Conservation (phyloP, 805 yeast genomes). For the Lachancea dasiensis region DNA sequence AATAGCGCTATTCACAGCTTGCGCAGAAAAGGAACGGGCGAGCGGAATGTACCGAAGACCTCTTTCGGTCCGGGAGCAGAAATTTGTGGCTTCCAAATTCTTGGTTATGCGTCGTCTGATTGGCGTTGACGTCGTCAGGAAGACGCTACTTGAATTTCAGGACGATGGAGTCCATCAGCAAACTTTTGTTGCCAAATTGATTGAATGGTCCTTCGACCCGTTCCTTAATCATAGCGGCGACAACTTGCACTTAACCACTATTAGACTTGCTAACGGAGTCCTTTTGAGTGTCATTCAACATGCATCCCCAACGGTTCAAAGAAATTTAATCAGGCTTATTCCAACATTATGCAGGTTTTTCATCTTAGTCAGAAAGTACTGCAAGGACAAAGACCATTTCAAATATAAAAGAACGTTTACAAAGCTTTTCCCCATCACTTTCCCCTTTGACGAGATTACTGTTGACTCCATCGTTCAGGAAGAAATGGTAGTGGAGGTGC, state of each 20-base stretch:
- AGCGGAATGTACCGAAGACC: conserved; percentile 8
- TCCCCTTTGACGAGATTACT: conserved; percentile 59
- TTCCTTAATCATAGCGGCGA: conserved; percentile 42
- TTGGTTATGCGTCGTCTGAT: conserved; percentile 51
- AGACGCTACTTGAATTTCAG: conserved; percentile 13
- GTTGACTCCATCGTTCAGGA: conserved; percentile 72
- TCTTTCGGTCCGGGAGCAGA: conserved; percentile 32
- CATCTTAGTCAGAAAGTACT: conserved; percentile 47
- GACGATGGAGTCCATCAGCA: conserved; percentile 21
- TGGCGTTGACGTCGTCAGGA: conserved; percentile 33
- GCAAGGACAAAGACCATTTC: conserved; percentile 35
- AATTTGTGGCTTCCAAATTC: conserved; percentile 56
- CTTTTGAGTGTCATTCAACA: conserved; percentile 44
- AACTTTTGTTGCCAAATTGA: conserved; percentile 40
- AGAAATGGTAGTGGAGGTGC: conserved; percentile 60
- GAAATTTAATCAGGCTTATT: conserved; percentile 45
- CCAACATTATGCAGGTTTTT: conserved; percentile 51
- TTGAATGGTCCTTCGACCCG: conserved; percentile 55
- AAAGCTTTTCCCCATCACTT: conserved; percentile 57
- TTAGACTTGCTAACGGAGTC: conserved; percentile 58
- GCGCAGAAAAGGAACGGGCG: conserved; percentile 19
- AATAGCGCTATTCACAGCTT: conserved; percentile 17
- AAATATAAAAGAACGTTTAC: conserved; percentile 61
- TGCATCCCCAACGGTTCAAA: conserved; percentile 39
- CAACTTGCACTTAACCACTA: conserved; percentile 43